phyloP scores from a whole-genome alignment of 2,329 filamentous ascomycete genomes.

The Aureobasidium sp. region DNA sequence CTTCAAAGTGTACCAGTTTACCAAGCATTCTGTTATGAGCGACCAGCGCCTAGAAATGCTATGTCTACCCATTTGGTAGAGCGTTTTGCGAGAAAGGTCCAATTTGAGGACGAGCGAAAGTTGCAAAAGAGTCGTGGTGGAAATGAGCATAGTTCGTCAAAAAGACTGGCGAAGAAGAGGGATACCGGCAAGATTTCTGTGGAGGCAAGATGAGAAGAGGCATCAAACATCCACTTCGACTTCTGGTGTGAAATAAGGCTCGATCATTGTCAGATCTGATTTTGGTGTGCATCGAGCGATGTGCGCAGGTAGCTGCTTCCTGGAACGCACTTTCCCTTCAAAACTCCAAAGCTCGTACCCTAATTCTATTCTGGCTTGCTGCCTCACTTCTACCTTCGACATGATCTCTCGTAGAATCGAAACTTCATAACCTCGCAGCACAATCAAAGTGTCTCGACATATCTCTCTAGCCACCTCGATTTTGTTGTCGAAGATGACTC shows the following conservation, averaged over 20 bases:
- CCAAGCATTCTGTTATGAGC: neutral
- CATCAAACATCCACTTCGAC: neutral
- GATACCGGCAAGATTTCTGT: neutral
- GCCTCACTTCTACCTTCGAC: neutral
- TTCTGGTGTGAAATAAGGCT: neutral
- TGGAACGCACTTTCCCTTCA: neutral
- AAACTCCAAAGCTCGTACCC: neutral
- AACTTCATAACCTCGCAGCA: no score
- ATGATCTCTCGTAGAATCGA: no score
- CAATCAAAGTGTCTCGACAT: no score
- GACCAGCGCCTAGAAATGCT: neutral
- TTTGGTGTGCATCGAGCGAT: neutral
- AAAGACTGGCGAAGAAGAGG: neutral
- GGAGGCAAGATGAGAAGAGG: neutral
- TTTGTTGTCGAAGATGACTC: neutral
- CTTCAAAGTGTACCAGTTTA: neutral
- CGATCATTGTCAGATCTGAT: neutral
- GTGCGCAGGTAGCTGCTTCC: neutral
- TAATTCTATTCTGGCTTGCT: no score
- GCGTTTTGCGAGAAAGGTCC: neutral
- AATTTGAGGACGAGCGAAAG: neutral
- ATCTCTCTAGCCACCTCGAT: neutral
- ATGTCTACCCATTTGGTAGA: neutral
- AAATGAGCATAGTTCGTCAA: neutral
- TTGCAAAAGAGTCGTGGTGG: neutral